Conservation (phyloP, 805 yeast species). For the Saturnispora zaruensis region DNA sequence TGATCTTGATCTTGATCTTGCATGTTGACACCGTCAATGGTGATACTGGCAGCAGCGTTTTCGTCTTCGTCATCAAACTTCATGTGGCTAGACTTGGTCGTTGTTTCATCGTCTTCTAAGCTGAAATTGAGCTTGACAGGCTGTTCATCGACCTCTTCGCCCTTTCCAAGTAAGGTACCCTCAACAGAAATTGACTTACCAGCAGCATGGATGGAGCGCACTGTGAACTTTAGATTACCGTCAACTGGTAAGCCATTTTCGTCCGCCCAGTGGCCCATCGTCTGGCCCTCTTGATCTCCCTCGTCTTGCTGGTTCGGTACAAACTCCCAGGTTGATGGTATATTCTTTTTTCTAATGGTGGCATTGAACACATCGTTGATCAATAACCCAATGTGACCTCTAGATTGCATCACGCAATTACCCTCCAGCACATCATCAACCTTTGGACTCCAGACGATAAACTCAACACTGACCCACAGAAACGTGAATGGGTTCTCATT, state of each 20-base stretch:
- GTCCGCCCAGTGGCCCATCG: slow-evolving; percentile 82
- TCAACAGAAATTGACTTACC: slow-evolving; percentile 81
- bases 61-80: slow-evolving; percentile 31
- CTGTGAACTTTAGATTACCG: slow-evolving; percentile 71
- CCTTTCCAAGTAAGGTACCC: slow-evolving; percentile 65
- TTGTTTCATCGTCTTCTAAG: slow-evolving; percentile 5
- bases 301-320: slow-evolving; percentile 72
- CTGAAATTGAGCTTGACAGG: slow-evolving; percentile 36
- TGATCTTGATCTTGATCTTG: slow-evolving; percentile 6
- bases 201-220: slow-evolving; percentile 63
- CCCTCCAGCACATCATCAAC: slow-evolving; percentile 87
- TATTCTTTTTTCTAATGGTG: slow-evolving; percentile 71
- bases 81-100: slow-evolving; percentile 27
- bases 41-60: slow-evolving; percentile 3
- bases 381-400: slow-evolving; percentile 86
- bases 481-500: slow-evolving; percentile 83
- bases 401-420: slow-evolving; percentile 82
- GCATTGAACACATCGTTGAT: slow-evolving; percentile 94
- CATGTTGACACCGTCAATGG: slow-evolving; percentile 4
- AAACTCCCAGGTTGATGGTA: slow-evolving; percentile 84
- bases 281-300: slow-evolving; percentile 19
- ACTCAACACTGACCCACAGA: slow-evolving; percentile 76
- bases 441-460: slow-evolving; percentile 84
- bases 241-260: slow-evolving; percentile 64
- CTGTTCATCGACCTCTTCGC: slow-evolving; percentile 32